Evolutionary conservation across 2,329 filamentous ascomycete genomes (phyloP), one percentile per base, ranked within the genome.

Genomic region (Leptosphaerulina australis): DNA sequence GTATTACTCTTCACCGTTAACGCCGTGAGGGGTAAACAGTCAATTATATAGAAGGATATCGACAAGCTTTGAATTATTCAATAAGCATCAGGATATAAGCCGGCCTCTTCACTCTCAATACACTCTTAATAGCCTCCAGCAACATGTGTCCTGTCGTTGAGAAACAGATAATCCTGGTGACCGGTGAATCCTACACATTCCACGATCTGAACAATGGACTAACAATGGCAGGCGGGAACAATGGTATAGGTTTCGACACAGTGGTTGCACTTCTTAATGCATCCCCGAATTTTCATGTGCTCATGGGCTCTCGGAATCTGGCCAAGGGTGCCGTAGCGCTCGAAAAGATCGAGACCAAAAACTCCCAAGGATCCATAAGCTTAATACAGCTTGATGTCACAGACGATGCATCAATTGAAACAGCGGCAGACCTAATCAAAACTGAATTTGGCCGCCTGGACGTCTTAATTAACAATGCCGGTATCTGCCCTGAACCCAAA

Each of bases 391-490:
- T 76, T 1, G 73, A 75, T 40, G 62, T 72, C 24, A 66, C 63
- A 4, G 39, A 58, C 34, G 68, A 74, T 38, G 44, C 54, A 2
- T 70, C 69, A 3, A 73, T 75, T 28, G 50, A 56, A 20, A 60
- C 66, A 0, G 67, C 71, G 5, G 61, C 63, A 24, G 65, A 69
- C 41, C 63, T 60, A 15, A 53, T 74, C 17, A 58, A 56, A 48
- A 22, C 58, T 3, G 56, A 63, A 5, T 67, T 58, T 26, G 59
- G 56, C 24, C 58, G 51, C 18, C 81, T 96, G 63, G 89, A 95
- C 75, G 88, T 95, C 50, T 76, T 96, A 25, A 76, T 96, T 76
- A 95, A 96, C 81, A 95, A 95, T 71, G 91, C 91, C 24, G 91
- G 89, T 14, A 73, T 82, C 6, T 73, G 76, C 14, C 34, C 44